phyloP scores from a whole-genome alignment of 2,329 filamentous ascomycete species.

The Fusarium armeniacum region DNA sequence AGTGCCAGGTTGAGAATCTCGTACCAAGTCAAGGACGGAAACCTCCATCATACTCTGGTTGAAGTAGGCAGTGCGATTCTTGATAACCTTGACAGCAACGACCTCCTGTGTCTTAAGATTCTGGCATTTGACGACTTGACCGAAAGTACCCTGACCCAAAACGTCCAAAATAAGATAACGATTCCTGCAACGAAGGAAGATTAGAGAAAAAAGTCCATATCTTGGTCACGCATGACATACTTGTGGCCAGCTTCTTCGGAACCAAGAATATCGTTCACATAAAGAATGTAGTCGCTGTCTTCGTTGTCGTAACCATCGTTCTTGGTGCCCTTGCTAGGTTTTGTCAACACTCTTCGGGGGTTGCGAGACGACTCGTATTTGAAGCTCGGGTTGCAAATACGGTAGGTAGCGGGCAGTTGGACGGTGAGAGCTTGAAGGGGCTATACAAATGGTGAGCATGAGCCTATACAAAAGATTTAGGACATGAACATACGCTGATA shows the following conservation, averaged over 20 bases:
- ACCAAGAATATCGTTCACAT: conserved; percentile 97
- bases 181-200: conserved; percentile 69
- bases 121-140: conserved; percentile 98
- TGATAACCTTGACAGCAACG: conserved; percentile 98
- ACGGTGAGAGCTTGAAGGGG: conserved; percentile 95
- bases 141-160: conserved; percentile 96
- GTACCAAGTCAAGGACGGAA: conserved; percentile 92
- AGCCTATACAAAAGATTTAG: background rate
- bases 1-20: conserved; percentile 45
- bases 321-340: conserved; percentile 98
- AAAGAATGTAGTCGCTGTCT: conserved; percentile 98
- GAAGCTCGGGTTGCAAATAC: conserved; percentile 97
- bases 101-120: conserved; percentile 99
- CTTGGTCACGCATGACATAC: conserved; percentile 62
- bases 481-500: conserved; percentile 80
- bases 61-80: conserved; percentile 98
- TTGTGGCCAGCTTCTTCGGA: conserved; percentile 99
- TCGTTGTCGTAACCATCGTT: conserved; percentile 99
- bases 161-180: conserved; percentile 98
- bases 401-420: conserved; percentile 93
- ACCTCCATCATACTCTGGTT: conserved; percentile 99
- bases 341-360: conserved; percentile 93
- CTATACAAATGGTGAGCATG: conserved; percentile 60
- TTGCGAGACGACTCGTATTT: conserved; percentile 99
- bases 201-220: conserved; percentile 23